Conservation (phyloP, 2,329 filamentous ascomycete species). For the Aspergillus hortae region DNA sequence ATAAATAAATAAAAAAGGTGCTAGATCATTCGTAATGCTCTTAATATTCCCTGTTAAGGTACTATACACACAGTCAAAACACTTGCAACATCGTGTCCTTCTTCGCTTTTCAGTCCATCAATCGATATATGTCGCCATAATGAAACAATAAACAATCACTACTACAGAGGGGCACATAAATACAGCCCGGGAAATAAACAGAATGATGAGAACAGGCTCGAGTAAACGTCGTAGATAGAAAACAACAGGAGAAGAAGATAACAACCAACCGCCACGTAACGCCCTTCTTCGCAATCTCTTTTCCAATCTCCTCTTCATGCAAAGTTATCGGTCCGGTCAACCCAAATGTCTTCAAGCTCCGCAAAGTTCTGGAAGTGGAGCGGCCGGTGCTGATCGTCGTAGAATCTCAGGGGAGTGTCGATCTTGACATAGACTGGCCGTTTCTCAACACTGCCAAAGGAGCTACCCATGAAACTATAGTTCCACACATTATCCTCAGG, state of each 20-base stretch:
- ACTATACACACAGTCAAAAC: not conserved
- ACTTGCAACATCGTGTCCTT: not conserved
- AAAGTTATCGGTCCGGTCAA: constrained; percentile 90
- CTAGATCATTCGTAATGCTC: not conserved
- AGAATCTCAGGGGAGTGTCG: constrained; percentile 85
- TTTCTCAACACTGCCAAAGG: constrained; percentile 86
- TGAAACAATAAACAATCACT: not conserved
- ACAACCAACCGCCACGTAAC: constrained; percentile 14
- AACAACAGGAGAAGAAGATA: constrained; percentile 3
- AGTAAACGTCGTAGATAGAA: not conserved
- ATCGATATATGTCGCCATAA: constrained; percentile 3
- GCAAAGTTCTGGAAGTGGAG: constrained; percentile 97
- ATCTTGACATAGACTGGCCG: constrained; percentile 87
- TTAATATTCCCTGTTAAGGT: not conserved
- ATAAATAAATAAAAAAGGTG: too few species aligned
- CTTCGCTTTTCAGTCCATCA: constrained; percentile 1
- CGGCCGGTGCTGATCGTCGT: constrained; percentile 86
- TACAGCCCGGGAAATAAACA: not conserved
- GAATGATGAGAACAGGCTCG: not conserved
- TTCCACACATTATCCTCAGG: constrained; percentile 92
- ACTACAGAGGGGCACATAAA: not conserved
- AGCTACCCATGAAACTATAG: constrained; percentile 94
- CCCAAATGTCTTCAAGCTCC: constrained; percentile 94
- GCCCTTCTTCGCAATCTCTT: constrained; percentile 13
- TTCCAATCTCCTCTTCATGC: constrained; percentile 54